These are phyloP conservation scores for Choiromyces venosus DNA, from an alignment of 495 filamentous ascomycete genomes.

Conservation along the genomic window DNA sequence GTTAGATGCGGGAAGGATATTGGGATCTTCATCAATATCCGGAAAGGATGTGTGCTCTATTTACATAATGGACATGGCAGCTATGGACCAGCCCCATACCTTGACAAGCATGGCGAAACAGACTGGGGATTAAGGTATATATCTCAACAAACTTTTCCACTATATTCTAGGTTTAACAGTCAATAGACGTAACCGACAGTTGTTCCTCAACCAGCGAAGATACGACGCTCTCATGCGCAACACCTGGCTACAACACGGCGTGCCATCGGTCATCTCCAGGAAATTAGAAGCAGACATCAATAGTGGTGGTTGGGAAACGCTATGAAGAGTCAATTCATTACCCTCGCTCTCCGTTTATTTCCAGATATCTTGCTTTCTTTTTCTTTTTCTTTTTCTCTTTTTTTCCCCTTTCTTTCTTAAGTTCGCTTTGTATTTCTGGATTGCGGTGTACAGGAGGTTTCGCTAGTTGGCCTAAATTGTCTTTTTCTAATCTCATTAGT, in stretches of 20 bases:
- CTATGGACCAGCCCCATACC: constrained; percentile 82
- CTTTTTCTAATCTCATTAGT: background rate
- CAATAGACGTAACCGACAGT: constrained; percentile 57
- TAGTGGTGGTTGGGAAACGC: constrained; percentile 94
- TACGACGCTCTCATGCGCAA: constrained; percentile 83
- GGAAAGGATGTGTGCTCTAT: constrained; percentile 86
- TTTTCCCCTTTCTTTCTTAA: background rate
- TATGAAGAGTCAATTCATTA: constrained; percentile 44
- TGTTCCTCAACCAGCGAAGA: constrained; percentile 86
- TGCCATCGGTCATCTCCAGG: constrained; percentile 82
- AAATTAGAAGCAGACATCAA: constrained; percentile 93
- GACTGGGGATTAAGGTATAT: constrained; percentile 61
- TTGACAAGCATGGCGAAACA: constrained; percentile 90
- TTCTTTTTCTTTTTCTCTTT: background rate
- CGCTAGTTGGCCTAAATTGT: background rate
- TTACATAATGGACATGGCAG: constrained; percentile 74
- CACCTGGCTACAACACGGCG: constrained; percentile 78
- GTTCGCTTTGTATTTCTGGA: background rate
- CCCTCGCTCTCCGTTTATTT: background rate
- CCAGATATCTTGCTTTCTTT: background rate
- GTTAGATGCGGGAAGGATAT: constrained; percentile 77
- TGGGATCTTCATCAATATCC: constrained; percentile 90
- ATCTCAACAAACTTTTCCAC: background rate
- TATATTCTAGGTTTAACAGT: constrained; percentile 1
- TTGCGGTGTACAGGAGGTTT: background rate